Percentiles rank a stretch among this genome's conserved stretches.
These are phyloP conservation scores for Chloranthus sessilifolius DNA, from an alignment of 164 flowering plant species.

Conservation along the genomic window DNA sequence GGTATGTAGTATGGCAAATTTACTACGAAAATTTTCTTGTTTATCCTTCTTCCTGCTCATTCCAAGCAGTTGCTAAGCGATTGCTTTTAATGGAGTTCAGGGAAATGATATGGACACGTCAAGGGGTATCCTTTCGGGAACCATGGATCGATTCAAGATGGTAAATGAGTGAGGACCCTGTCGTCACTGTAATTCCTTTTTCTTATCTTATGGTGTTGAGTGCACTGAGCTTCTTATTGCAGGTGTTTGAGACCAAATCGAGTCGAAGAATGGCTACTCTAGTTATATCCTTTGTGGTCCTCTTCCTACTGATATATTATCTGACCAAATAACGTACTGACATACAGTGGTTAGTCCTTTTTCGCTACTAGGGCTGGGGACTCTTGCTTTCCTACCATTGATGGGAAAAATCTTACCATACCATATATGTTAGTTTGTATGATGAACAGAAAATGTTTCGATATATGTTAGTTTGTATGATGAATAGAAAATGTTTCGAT, in stretches of 20 bases:
- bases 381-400: too few relatives aligned
- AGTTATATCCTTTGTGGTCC: constrained; percentile 40
- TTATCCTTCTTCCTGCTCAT: background rate
- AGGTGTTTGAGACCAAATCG: constrained; percentile 87
- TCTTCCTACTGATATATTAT: constrained; percentile 49
- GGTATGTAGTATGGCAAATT: constrained; percentile 34
- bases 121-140: constrained; percentile 80
- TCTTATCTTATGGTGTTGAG: background rate
- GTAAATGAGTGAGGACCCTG: constrained; percentile 22
- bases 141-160: constrained; percentile 83
- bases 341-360: too few relatives aligned
- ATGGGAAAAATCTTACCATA: too few relatives aligned
- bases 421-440: too few relatives aligned
- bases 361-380: too few relatives aligned
- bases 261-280: constrained; percentile 54
- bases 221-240: background rate
- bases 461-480: too few relatives aligned
- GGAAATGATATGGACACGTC: constrained; percentile 85
- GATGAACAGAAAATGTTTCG: too few relatives aligned
- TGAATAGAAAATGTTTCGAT: too few relatives aligned
- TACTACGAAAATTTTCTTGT: background rate
- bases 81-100: constrained; percentile 27
- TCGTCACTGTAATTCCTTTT: background rate
- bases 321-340: constrained; percentile 56
- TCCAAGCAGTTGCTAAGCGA: too few relatives aligned